These are phyloP conservation scores for Rhodotorula sp. DNA, from an alignment of 1,284 basidiomycete species.

Conservation along the genomic window DNA sequence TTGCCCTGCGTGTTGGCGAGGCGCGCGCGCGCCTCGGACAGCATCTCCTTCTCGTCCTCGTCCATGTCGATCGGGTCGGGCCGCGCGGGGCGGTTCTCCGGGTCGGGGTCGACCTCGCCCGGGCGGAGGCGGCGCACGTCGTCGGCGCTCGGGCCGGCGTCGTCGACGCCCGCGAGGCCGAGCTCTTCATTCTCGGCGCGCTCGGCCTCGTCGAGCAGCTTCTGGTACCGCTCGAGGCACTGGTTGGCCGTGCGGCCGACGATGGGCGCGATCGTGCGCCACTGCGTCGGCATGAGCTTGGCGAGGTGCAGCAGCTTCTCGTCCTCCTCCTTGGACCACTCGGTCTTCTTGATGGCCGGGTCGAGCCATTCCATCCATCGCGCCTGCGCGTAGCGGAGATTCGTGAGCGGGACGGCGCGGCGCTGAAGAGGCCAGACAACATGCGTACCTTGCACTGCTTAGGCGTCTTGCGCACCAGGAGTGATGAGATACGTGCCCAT, in stretches of 20 bases:
- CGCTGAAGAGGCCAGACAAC: background rate
- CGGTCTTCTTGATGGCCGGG: slow-evolving; percentile 99
- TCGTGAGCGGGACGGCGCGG: too few species aligned
- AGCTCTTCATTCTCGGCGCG: slow-evolving; percentile 83
- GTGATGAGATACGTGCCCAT: slow-evolving; percentile 97
- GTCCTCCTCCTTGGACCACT: slow-evolving; percentile 98
- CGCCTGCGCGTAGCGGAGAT: slow-evolving; percentile 13
- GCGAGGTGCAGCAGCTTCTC: slow-evolving; percentile 97
- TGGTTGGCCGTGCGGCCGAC: slow-evolving; percentile 99
- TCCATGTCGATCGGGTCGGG: slow-evolving; percentile 99
- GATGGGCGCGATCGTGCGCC: slow-evolving; percentile 98
- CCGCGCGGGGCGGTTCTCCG: slow-evolving; percentile 94
- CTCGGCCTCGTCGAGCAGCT: slow-evolving; percentile 94
- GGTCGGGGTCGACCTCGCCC: slow-evolving; percentile 98
- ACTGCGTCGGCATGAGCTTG: slow-evolving; percentile 99
- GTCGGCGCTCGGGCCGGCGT: slow-evolving; percentile 83
- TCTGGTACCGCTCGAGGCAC: slow-evolving; percentile 97
- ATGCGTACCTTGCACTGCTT: slow-evolving; percentile 96
- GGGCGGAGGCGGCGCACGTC: slow-evolving; percentile 86
- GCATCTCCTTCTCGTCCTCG: slow-evolving; percentile 99
- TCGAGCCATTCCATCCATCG: slow-evolving; percentile 99
- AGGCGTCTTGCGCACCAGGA: slow-evolving; percentile 96
- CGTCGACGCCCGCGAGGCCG: slow-evolving; percentile 75
- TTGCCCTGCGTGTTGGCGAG: slow-evolving; percentile 99
- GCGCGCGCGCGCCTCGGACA: slow-evolving; percentile 96